Conservation (phyloP, 2,329 filamentous ascomycete species). For the Cercospora brassicicola region DNA sequence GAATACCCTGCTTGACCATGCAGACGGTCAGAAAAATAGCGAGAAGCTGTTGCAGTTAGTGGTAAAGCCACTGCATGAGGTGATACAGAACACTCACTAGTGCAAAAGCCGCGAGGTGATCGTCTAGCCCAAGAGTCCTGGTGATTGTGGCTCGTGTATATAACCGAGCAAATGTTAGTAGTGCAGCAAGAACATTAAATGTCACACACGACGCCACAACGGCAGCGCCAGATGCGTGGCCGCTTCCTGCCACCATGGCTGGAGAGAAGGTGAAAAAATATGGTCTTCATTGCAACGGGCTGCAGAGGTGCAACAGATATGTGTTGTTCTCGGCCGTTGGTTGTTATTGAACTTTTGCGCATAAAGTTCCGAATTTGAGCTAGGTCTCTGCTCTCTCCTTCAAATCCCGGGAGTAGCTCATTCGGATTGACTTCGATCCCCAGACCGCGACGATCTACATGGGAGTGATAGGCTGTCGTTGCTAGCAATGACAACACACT, state of each 20-base stretch:
- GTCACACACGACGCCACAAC: conserved; percentile 12
- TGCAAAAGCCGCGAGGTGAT: conserved; percentile 18
- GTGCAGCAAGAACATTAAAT: conserved; percentile 16
- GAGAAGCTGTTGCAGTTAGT: conserved; percentile 15
- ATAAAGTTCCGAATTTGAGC: neutral
- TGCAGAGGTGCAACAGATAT: neutral
- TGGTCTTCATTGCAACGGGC: neutral
- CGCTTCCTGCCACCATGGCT: conserved; percentile 4
- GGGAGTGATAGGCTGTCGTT: neutral
- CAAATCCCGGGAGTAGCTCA: neutral
- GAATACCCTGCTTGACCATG: conserved; percentile 23
- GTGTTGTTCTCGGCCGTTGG: neutral
- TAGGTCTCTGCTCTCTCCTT: neutral
- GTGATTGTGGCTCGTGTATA: conserved; percentile 15
- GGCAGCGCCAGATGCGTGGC: conserved; percentile 18
- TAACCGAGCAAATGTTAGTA: conserved; percentile 14
- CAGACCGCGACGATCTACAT: neutral
- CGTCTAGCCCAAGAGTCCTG: conserved; percentile 23
- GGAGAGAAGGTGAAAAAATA: neutral
- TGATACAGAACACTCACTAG: conserved; percentile 8
- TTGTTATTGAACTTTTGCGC: neutral
- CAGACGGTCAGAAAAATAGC: conserved; percentile 17
- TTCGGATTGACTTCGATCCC: neutral
- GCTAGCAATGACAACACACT: neutral
- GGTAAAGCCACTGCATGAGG: neutral